A percentile compares a stretch with the other conserved stretches of the same genome.
Evolutionary conservation across 1,284 basidiomycete species (phyloP).

Genomic region (Exsudoporus floridanus): DNA sequence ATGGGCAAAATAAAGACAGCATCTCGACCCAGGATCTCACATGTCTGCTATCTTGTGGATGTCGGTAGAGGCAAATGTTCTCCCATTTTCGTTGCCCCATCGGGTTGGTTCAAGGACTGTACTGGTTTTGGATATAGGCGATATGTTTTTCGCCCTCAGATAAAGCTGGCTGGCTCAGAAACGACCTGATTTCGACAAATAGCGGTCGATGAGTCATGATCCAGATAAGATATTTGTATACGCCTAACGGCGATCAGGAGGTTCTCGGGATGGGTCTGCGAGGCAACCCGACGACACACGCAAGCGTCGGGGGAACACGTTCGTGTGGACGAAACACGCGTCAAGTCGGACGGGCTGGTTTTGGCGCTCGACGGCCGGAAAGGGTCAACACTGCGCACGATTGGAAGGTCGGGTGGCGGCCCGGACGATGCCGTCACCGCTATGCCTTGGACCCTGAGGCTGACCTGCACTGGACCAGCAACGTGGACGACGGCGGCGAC

Average conservation of each 20-base stretch:
- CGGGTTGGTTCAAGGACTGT: too few relatives aligned
- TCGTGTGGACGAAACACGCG: conserved; percentile 6
- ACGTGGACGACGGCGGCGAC: conserved; percentile 5
- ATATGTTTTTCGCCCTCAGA: too few relatives aligned
- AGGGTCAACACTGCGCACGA: conserved; percentile 1
- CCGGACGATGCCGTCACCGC: conserved; percentile 20
- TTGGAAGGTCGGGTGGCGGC: conserved; percentile 19
- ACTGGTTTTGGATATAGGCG: too few relatives aligned
- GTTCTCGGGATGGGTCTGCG: conserved; percentile 16
- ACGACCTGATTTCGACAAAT: too few relatives aligned
- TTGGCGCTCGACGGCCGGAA: conserved; percentile 12
- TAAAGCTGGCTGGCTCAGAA: too few relatives aligned
- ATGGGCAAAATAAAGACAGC: too few relatives aligned
- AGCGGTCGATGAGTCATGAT: too few relatives aligned
- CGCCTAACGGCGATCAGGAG: conserved; percentile 5
- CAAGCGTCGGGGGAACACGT: conserved; percentile 11
- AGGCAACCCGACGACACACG: conserved; percentile 9
- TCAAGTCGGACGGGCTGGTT: conserved; percentile 8
- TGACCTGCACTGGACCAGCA: not conserved
- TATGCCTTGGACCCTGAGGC: not conserved
- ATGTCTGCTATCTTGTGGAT: too few relatives aligned
- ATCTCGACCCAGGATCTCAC: too few relatives aligned
- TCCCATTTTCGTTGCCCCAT: too few relatives aligned
- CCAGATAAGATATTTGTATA: conserved; percentile 5
- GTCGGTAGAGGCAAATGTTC: too few relatives aligned